Conservation (phyloP, 2,329 filamentous ascomycete genomes). For the Conoideocrella luteorostrata region DNA sequence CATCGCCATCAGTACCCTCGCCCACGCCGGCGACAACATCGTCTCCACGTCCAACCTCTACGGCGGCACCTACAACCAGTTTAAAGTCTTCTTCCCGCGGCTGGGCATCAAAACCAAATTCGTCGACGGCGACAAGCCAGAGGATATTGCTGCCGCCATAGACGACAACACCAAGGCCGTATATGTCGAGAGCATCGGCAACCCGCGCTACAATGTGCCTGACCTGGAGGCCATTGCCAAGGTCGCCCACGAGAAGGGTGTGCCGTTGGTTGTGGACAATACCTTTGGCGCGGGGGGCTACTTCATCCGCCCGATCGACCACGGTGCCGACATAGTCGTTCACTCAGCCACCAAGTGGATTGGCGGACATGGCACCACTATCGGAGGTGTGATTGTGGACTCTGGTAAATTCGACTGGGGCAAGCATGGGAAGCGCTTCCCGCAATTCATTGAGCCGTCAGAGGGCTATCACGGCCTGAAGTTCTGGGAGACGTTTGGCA, state of each 20-base stretch:
- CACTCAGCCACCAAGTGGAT: conserved; percentile 98
- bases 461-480: conserved; percentile 89
- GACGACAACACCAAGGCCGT: conserved; percentile 92
- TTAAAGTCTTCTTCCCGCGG: conserved; percentile 86
- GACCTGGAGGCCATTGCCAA: conserved; percentile 84
- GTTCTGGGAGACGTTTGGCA: conserved; percentile 89
- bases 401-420: conserved; percentile 93
- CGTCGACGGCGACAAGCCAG: conserved; percentile 69
- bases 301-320: conserved; percentile 77
- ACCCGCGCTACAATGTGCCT: conserved; percentile 87
- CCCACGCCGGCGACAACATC: conserved; percentile 85
- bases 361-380: conserved; percentile 87
- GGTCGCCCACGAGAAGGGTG: conserved; percentile 63
- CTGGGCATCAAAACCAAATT: conserved; percentile 87
- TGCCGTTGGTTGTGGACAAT: conserved; percentile 75
- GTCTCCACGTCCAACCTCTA: conserved; percentile 86
- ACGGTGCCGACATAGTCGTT: conserved; percentile 89
- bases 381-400: conserved; percentile 81
- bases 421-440: conserved; percentile 75
- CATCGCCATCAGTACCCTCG: conserved; percentile 80
- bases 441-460: conserved; percentile 83
- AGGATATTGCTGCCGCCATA: conserved; percentile 74
- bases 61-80: conserved; percentile 94
- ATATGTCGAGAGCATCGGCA: conserved; percentile 88
- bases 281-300: conserved; percentile 92